Percentiles rank a stretch among this genome's conserved stretches.
Evolutionary conservation across 2,329 filamentous ascomycete species (phyloP).

Genomic region (Spiromastix sp.): DNA sequence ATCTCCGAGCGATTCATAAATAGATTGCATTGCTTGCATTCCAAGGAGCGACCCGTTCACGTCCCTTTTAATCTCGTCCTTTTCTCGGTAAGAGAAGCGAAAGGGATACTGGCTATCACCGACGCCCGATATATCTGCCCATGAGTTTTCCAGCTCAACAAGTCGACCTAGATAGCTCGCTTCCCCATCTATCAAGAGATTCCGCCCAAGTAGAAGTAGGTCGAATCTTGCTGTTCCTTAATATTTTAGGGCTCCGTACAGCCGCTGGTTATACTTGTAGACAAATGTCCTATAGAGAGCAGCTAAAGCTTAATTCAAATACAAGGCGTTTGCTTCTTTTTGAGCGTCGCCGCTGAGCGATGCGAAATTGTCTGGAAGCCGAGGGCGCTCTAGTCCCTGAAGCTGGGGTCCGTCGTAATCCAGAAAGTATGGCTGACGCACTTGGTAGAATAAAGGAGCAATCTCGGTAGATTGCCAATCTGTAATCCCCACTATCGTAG

Average conservation of each 20-base stretch:
- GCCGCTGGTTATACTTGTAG: conserved; percentile 14
- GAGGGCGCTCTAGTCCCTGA: conserved; percentile 14
- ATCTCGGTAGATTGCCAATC: conserved; percentile 22
- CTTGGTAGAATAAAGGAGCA: conserved; percentile 19
- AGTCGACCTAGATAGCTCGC: conserved; percentile 14
- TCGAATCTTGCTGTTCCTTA: conserved; percentile 18
- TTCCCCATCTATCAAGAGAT: conserved; percentile 25
- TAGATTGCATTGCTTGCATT: conserved; percentile 6
- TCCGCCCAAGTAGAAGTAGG: conserved; percentile 21
- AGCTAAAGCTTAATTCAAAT: conserved; percentile 20
- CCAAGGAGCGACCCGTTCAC: conserved; percentile 4
- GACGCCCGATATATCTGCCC: conserved; percentile 15
- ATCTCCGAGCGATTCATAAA: conserved; percentile 4
- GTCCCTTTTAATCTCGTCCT: conserved; percentile 5
- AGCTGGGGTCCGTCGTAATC: conserved; percentile 19
- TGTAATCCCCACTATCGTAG: conserved; percentile 19
- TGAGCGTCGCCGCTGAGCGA: conserved; percentile 15
- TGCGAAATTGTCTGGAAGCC: conserved; percentile 12
- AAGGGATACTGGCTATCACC: background rate
- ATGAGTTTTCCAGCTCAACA: conserved; percentile 18
- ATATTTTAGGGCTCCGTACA: conserved; percentile 24
- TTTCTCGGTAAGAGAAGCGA: conserved; percentile 1
- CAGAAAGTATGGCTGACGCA: conserved; percentile 18
- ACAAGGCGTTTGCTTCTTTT: conserved; percentile 15
- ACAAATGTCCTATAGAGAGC: conserved; percentile 20